Conservation (phyloP, 768 basidiomycete species). For the Hygrophoropsis aurantiaca region DNA sequence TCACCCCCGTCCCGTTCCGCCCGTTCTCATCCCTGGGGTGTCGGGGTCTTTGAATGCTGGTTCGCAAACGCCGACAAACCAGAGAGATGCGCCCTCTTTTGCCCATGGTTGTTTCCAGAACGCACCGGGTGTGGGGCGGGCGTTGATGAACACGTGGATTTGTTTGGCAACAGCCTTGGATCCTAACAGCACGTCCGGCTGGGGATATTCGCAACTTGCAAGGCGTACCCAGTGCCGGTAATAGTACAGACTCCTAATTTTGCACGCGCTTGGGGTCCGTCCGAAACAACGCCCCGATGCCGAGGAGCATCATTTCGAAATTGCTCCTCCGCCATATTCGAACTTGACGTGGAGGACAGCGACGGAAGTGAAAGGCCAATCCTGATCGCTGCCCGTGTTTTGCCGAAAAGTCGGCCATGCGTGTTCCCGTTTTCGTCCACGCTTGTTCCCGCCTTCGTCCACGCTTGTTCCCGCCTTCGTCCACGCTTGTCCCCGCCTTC, state of each 20-base stretch:
- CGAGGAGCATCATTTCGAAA: conserved; percentile 13
- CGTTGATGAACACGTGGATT: too few relatives aligned
- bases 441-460: too few relatives aligned
- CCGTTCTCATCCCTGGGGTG: neutral
- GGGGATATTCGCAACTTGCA: too few relatives aligned
- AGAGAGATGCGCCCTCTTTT: conserved; percentile 40
- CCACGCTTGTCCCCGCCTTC: too few relatives aligned
- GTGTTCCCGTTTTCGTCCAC: too few relatives aligned
- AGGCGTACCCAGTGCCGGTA: too few relatives aligned
- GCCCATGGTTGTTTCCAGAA: conserved; percentile 25
- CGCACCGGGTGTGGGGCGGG: too few relatives aligned
- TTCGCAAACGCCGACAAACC: conserved; percentile 45
- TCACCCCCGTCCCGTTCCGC: too few relatives aligned
- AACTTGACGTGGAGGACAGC: conserved; percentile 16
- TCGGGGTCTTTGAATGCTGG: conserved; percentile 32
- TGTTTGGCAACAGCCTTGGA: too few relatives aligned
- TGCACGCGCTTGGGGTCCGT: conserved; percentile 18
- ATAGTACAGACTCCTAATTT: conserved; percentile 12
- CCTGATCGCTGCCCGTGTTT: conserved; percentile 19
- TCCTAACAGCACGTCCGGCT: too few relatives aligned
- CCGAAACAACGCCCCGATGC: conserved; percentile 13
- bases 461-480: too few relatives aligned
- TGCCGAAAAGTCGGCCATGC: conserved; percentile 11
- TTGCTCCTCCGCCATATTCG: conserved; percentile 25
- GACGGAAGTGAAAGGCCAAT: conserved; percentile 12